Evolutionary conservation across 768 basidiomycete species (phyloP).

Genomic region (Podaxis mareebaensis): DNA sequence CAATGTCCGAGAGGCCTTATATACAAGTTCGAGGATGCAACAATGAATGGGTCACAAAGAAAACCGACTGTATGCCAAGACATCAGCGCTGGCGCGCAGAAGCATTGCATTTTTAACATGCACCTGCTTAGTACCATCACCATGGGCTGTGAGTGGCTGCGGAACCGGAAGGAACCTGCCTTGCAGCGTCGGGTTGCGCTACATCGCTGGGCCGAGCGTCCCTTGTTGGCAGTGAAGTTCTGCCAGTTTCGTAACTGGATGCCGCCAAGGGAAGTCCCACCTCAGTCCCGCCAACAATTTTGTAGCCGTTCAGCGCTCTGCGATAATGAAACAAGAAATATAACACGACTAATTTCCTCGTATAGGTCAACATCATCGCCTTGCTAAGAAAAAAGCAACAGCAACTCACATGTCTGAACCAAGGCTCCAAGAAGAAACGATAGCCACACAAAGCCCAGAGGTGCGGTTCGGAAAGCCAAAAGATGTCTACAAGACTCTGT

Average conservation of each 20-base stretch:
- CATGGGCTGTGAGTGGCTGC: neutral
- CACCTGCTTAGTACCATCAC: neutral
- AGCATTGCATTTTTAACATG: neutral
- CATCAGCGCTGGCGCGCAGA: neutral
- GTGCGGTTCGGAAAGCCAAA: neutral
- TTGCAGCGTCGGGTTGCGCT: neutral
- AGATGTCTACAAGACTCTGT: neutral
- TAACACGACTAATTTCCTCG: neutral
- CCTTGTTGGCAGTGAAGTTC: neutral
- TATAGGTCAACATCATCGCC: neutral
- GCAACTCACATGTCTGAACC: constrained; percentile 4
- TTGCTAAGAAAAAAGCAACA: neutral
- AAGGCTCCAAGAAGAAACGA: constrained; percentile 3
- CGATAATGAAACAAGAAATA: constrained; percentile 11
- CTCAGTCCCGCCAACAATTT: neutral
- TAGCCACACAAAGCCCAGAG: constrained; percentile 10
- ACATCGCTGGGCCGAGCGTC: neutral
- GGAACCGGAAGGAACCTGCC: neutral
- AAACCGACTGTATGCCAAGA: neutral
- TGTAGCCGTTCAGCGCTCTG: neutral
- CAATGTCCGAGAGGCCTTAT: neutral
- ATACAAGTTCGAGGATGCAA: neutral
- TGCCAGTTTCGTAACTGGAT: neutral
- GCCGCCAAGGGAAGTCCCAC: neutral
- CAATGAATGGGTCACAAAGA: neutral